Base-by-base conservation (phyloP, 2,329 filamentous ascomycete genomes). In the Colletotrichum tanaceti region DNA sequence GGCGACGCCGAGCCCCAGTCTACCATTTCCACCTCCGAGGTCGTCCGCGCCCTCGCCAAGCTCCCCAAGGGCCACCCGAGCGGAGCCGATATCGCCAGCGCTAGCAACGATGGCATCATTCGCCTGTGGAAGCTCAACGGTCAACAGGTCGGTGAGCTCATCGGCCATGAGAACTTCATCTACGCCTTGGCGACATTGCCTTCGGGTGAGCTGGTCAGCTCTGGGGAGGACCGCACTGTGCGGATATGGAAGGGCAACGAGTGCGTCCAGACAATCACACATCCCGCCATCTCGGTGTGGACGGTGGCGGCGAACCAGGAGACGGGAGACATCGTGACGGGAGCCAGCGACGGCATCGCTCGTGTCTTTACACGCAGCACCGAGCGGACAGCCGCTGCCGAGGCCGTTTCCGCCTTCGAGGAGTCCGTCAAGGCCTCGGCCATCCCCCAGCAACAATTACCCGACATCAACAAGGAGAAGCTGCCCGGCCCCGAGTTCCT, bases 231-330 rank as follows among this genome's bases (percentile, higher is more conserved):
- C 79, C 89, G 96, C n/a, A 98, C 96, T 0, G 89, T 97, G 41
- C 88, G 93, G 60, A 84, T 99, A 76, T 99, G 97, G 96, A 90
- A 87, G 73, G 92, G 91, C 52, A 87, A 84, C 16, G 86, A 94
- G 65, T 98, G 95, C 77, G 82, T 97, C 53, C 96, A 99, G 79
- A 98, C 95, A 46, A 98, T 99, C 72, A 98, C 95, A 1, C 94
- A 98, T 75, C 96, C 96, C 13, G 96, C 96, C 11, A 97, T 98
- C 63, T 98, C 95, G 0, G 94, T 99, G 5, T 99, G 96, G 96
- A 86, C 89, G 16, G 93, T 99, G 20, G 92, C 94, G n/a, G 92
- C 88, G 13, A 96, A 93, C 75, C 76, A 85, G 0, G 89, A 93
- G 71, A 97, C 88, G 55, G 95, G 96, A 24, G 97, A 99, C 74